Evolutionary conservation across 148 eudicot species (phyloP).

Genomic region (Pouteria glomerata): DNA sequence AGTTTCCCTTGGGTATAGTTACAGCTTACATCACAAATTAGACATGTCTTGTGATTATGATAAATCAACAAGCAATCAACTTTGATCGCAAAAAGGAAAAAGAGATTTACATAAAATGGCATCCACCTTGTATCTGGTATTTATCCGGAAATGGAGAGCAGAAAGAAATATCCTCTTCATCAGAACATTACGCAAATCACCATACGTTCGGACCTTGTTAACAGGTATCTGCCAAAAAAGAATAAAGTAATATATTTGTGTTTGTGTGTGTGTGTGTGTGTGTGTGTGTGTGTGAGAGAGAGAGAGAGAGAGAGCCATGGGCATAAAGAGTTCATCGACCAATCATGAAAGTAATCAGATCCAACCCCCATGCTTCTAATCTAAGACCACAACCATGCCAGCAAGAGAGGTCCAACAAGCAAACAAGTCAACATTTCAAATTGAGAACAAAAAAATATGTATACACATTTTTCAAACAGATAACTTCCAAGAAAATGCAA

Average conservation of each 20-base stretch:
- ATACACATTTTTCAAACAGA: neutral
- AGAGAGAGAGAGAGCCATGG: neutral
- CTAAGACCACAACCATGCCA: neutral
- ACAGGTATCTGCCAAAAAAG: conserved; percentile 77
- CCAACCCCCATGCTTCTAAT: neutral
- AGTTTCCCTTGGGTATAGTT: no score
- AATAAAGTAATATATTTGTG: neutral
- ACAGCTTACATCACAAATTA: neutral
- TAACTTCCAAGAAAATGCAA: neutral
- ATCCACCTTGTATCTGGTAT: conserved; percentile 95
- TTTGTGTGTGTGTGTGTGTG: no score
- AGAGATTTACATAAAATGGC: neutral
- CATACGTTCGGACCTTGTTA: conserved; percentile 74
- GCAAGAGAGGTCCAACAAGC: neutral
- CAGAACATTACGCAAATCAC: conserved; percentile 79
- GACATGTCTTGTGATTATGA: neutral
- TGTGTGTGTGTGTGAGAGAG: neutral
- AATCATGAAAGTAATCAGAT: neutral
- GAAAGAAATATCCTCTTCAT: conserved; percentile 99
- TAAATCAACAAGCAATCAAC: neutral
- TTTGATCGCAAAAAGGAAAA: neutral
- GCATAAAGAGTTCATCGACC: neutral
- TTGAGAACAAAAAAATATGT: no score
- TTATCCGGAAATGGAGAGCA: conserved; percentile 96
- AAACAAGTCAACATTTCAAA: neutral